These are phyloP conservation scores for Termitomyces sp. DNA, from an alignment of 768 basidiomycete genomes.

Conservation along the genomic window DNA sequence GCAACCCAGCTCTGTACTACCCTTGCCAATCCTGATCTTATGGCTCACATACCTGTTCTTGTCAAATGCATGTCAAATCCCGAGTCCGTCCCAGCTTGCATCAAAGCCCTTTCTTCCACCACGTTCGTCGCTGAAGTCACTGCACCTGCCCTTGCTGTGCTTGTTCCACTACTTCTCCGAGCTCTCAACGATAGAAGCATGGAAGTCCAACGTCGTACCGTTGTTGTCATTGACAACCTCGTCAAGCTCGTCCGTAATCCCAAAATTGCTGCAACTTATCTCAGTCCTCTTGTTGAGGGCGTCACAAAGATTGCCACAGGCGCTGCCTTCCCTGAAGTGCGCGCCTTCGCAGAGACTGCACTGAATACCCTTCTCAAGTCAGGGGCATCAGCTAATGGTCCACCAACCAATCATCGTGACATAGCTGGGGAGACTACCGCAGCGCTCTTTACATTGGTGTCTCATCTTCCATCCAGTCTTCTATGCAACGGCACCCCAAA, in stretches of 20 bases:
- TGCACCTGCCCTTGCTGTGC: constrained; percentile 91
- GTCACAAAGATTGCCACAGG: constrained; percentile 85
- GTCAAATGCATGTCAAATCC: constrained; percentile 95
- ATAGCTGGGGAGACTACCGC: constrained; percentile 56
- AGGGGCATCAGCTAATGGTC: constrained; percentile 73
- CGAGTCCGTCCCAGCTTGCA: constrained; percentile 81
- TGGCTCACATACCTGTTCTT: constrained; percentile 81
- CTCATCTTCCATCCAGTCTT: constrained; percentile 51
- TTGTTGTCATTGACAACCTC: constrained; percentile 92
- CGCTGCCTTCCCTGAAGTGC: constrained; percentile 92
- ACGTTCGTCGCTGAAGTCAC: constrained; percentile 98
- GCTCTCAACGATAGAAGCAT: constrained; percentile 94
- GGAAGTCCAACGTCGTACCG: constrained; percentile 92
- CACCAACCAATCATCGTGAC: constrained; percentile 68
- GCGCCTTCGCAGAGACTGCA: constrained; percentile 40
- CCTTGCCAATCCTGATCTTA: constrained; percentile 89
- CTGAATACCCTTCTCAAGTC: constrained; percentile 75
- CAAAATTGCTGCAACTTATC: constrained; percentile 82
- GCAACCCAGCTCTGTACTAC: constrained; percentile 86
- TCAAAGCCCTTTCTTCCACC: constrained; percentile 91
- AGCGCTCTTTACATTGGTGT: constrained; percentile 50
- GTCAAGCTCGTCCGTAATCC: constrained; percentile 96
- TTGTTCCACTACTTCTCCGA: constrained; percentile 86
- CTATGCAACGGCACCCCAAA: constrained; percentile 40
- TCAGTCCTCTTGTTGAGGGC: constrained; percentile 83